Conservation (phyloP, 495 filamentous ascomycete species). For the Annulohypoxylon nitens region DNA sequence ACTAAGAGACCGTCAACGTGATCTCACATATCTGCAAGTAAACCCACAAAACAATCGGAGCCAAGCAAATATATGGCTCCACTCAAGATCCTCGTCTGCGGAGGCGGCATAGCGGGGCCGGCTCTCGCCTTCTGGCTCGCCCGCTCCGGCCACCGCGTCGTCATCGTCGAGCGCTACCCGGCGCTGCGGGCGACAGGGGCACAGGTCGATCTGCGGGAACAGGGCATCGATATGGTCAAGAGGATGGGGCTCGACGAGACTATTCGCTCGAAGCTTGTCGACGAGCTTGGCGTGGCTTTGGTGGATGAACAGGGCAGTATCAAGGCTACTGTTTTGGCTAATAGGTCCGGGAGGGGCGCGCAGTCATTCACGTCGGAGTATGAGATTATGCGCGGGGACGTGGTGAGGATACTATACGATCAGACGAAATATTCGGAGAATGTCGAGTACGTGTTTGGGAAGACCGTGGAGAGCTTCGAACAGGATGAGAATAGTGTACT, state of each 20-base stretch:
- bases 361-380: constrained; percentile 66
- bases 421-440: constrained; percentile 54
- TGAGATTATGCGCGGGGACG: constrained; percentile 68
- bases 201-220: constrained; percentile 65
- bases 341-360: constrained; percentile 54
- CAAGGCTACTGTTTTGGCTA: constrained; percentile 58
- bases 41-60: background rate
- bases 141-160: constrained; percentile 62
- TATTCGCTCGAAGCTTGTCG: constrained; percentile 55
- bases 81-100: constrained; percentile 51
- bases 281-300: constrained; percentile 61
- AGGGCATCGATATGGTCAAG: constrained; percentile 63
- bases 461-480: constrained; percentile 45
- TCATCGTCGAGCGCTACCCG: constrained; percentile 65
- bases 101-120: constrained; percentile 58
- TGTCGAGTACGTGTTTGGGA: constrained; percentile 62
- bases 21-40: background rate
- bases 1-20: background rate
- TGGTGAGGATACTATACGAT: constrained; percentile 62
- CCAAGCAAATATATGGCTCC: constrained; percentile 29
- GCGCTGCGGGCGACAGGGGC: constrained; percentile 63
- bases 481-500: constrained; percentile 26
- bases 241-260: constrained; percentile 65
- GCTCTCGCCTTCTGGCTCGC: constrained; percentile 66
- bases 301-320: constrained; percentile 55